Conservation (phyloP, 495 filamentous ascomycete genomes). For the Hypomontagnella monticulosa region DNA sequence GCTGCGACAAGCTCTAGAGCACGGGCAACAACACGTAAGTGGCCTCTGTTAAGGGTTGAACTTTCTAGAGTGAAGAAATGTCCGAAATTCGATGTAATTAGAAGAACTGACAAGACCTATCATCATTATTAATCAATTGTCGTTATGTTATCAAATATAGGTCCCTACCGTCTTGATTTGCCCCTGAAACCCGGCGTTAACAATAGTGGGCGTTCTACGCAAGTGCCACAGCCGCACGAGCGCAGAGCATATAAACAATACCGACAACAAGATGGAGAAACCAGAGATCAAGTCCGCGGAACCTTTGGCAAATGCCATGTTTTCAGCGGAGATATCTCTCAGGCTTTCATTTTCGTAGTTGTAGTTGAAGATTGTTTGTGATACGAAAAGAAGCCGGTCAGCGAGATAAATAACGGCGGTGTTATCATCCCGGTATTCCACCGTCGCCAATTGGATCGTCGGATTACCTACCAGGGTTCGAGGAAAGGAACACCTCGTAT, state of each 20-base stretch:
- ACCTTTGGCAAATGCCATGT: constrained; percentile 10
- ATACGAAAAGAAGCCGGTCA: not conserved
- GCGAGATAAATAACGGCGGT: not conserved
- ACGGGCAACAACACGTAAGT: not conserved
- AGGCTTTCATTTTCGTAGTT: not conserved
- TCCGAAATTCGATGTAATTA: constrained; percentile 5
- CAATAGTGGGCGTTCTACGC: constrained; percentile 1
- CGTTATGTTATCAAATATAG: not conserved
- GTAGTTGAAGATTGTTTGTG: no score
- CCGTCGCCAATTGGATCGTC: constrained; percentile 17
- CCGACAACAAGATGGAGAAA: constrained; percentile 17
- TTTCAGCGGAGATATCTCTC: not conserved
- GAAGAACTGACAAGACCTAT: constrained; percentile 19
- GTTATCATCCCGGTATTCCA: not conserved
- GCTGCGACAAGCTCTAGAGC: constrained; percentile 15
- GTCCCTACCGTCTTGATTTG: constrained; percentile 16
- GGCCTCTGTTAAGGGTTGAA: not conserved
- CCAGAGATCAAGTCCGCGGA: not conserved
- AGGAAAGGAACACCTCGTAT: constrained; percentile 12
- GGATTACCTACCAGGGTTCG: not conserved
- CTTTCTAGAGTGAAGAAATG: constrained; percentile 1
- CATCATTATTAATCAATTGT: not conserved
- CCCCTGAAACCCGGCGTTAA: constrained; percentile 19
- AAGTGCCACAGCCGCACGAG: constrained; percentile 10
- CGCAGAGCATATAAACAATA: constrained; percentile 7